Percentiles rank a stretch among this genome's conserved stretches.
phyloP scores from a whole-genome alignment of 2,329 filamentous ascomycete species.

The Pestalotiopsis sp. region DNA sequence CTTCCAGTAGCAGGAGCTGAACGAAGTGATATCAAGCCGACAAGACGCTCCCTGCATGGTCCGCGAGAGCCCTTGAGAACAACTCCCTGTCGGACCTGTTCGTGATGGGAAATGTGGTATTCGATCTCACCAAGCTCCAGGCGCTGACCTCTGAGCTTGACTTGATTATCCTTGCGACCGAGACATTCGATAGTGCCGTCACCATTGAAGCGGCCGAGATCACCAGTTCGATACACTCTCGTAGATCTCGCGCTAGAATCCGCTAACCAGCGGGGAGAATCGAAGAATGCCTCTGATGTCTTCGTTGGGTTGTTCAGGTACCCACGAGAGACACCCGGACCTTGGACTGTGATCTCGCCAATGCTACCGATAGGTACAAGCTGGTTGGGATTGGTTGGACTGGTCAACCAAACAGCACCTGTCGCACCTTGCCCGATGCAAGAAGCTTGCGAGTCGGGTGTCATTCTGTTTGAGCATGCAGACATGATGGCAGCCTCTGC shows the following conservation, averaged over 20 bases:
- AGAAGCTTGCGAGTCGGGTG: not conserved
- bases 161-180: conserved; percentile 14
- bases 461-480: not conserved
- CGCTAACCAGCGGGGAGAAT: not conserved
- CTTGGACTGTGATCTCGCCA: conserved; percentile 10
- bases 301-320: conserved; percentile 4
- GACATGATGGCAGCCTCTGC: conserved; percentile 21
- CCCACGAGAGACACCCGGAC: conserved; percentile 5
- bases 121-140: conserved; percentile 15
- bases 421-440: conserved; percentile 1
- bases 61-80: conserved; percentile 9
- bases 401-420: conserved; percentile 6
- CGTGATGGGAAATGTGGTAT: conserved; percentile 11
- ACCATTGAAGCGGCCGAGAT: conserved; percentile 13
- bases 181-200: conserved; percentile 12
- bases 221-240: conserved; percentile 12
- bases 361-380: conserved; percentile 11
- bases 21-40: conserved; percentile 2
- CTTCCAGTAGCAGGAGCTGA: not conserved
- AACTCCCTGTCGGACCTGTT: not conserved
- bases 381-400: not conserved
- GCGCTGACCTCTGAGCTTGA: conserved; percentile 14
- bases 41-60: conserved; percentile 7
- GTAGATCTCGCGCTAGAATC: not conserved
- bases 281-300: conserved; percentile 9